A percentile compares a stretch with the other conserved stretches of the same genome.
Evolutionary conservation across 1,284 basidiomycete genomes (phyloP).

Genomic region (Pseudozyma thailandica): DNA sequence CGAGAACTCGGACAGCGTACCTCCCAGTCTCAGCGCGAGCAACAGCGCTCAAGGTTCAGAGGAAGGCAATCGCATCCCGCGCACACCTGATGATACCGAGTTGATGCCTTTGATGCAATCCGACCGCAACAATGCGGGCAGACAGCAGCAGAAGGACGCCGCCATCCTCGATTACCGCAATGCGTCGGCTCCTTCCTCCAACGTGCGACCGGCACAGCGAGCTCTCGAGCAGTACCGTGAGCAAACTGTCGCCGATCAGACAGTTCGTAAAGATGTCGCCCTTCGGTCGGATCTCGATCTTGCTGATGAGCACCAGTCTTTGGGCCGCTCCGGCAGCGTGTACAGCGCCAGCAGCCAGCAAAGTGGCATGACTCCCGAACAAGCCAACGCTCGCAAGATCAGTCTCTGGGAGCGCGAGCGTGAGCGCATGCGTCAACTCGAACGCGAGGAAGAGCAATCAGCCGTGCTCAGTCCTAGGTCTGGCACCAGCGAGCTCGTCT

Average conservation of each 20-base stretch:
- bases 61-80: slow-evolving; percentile 38
- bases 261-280: slow-evolving; percentile 2
- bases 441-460: slow-evolving; percentile 46
- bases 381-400: slow-evolving; percentile 30
- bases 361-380: slow-evolving; percentile 1
- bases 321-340: slow-evolving; percentile 18
- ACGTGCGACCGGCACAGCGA: slow-evolving; percentile 40
- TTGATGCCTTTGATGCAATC: slow-evolving; percentile 6
- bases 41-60: slow-evolving; percentile 46
- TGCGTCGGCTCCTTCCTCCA: slow-evolving; percentile 1
- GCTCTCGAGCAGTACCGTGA: slow-evolving; percentile 43
- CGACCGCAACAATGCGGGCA: slow-evolving; percentile 4
- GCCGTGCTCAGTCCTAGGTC: slow-evolving; percentile 11
- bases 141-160: slow-evolving; percentile 2
- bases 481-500: slow-evolving; percentile 3
- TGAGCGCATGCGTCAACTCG: slow-evolving; percentile 46
- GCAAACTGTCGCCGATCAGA: slow-evolving; percentile 7
- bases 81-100: slow-evolving; percentile 43
- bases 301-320: neutral
- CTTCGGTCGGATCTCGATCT: neutral
- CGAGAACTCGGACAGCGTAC: slow-evolving; percentile 39
- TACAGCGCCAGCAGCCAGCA: slow-evolving; percentile 19
- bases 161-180: slow-evolving; percentile 12
- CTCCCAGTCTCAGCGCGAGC: slow-evolving; percentile 40
- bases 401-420: slow-evolving; percentile 55